Evolutionary conservation across 306 rosid genomes (phyloP).

Genomic region (Castanea sativa): DNA sequence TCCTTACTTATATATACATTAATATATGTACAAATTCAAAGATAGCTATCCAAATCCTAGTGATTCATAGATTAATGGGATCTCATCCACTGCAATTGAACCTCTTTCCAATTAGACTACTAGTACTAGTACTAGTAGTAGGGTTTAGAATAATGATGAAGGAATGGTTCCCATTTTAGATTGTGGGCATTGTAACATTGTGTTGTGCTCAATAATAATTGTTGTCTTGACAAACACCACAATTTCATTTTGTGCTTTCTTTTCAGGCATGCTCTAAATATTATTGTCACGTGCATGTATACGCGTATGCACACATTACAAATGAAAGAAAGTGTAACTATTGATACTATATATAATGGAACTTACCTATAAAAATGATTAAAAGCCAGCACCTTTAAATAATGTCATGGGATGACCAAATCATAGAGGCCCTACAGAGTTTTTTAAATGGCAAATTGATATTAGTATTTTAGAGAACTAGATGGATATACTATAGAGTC

Average conservation of each 20-base stretch:
- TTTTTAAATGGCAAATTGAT: not conserved
- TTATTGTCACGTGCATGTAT: not conserved
- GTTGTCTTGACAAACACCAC: constrained; percentile 11
- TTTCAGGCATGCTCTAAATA: not conserved
- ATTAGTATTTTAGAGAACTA: not conserved
- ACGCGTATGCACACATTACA: not conserved
- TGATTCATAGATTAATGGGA: too few relatives aligned
- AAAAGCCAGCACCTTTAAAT: not conserved
- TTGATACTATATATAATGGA: not conserved
- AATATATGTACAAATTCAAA: too few relatives aligned
- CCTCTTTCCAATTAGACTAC: too few relatives aligned
- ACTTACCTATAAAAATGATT: not conserved
- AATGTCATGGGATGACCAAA: not conserved
- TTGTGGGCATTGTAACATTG: not conserved
- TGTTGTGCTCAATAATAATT: not conserved
- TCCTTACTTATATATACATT: too few relatives aligned
- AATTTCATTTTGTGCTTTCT: not conserved
- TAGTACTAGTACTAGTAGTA: too few relatives aligned
- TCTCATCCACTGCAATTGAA: too few relatives aligned
- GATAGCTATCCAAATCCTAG: too few relatives aligned
- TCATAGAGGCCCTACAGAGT: not conserved
- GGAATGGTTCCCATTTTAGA: too few relatives aligned
- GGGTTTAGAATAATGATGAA: too few relatives aligned
- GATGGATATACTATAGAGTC: not conserved
- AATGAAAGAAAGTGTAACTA: not conserved